These are phyloP conservation scores for Globisporangium megalacanthum DNA, from an alignment of 352 stramenopile genomes.

Conservation along the genomic window DNA sequence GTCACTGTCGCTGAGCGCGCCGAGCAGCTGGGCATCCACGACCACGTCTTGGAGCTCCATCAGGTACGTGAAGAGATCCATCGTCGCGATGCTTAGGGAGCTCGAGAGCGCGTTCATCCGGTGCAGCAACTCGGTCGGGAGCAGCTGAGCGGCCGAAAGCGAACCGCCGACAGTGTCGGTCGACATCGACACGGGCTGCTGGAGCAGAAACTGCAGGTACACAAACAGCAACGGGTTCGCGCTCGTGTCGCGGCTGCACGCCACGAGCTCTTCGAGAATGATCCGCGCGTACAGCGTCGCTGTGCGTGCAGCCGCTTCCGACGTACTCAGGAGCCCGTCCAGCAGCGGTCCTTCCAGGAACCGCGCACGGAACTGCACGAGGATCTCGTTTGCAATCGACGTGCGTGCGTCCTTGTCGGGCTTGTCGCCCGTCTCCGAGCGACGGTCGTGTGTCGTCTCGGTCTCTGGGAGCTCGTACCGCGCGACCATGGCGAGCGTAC, in stretches of 20 bases:
- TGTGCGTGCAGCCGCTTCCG: conserved; percentile 56
- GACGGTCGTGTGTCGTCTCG: conserved; percentile 11
- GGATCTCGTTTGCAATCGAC: conserved; percentile 73
- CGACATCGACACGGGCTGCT: conserved; percentile 13
- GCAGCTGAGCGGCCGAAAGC: conserved; percentile 18
- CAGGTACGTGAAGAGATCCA: conserved; percentile 75
- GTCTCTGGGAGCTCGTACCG: conserved; percentile 56
- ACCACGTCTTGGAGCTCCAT: conserved; percentile 63
- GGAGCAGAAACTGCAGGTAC: conserved; percentile 76
- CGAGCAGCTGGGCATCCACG: conserved; percentile 54
- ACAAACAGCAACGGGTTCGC: conserved; percentile 73
- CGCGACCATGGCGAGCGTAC: conserved; percentile 76
- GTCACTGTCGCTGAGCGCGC: conserved; percentile 8
- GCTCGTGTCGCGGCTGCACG: conserved; percentile 56
- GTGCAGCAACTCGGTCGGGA: conserved; percentile 69
- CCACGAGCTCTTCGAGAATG: conserved; percentile 75
- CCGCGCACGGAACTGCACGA: conserved; percentile 60
- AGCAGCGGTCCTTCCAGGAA: conserved; percentile 69
- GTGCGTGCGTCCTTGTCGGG: conserved; percentile 26
- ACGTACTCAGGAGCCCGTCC: conserved; percentile 64
- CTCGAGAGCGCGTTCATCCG: conserved; percentile 78
- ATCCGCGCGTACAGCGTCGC: conserved; percentile 70
- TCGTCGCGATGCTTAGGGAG: conserved; percentile 74
- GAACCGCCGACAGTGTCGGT: neutral
- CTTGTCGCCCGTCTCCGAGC: conserved; percentile 11